phyloP scores from a whole-genome alignment of 805 yeast genomes.

The Maudiozyma barnettii region DNA sequence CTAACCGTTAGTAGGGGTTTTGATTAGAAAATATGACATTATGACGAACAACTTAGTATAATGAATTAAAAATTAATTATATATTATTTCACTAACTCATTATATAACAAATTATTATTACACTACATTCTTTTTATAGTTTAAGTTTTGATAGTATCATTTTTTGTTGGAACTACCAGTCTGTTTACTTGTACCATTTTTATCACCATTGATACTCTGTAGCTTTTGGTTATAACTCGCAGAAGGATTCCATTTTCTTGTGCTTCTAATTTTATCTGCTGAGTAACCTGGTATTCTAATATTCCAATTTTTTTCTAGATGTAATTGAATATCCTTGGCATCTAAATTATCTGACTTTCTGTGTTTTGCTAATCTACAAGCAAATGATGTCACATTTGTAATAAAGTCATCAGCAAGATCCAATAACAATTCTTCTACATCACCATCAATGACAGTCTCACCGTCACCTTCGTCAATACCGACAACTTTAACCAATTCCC shows the following conservation, averaged over 20 bases:
- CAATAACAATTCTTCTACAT: slow-evolving; percentile 80
- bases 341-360: slow-evolving; percentile 82
- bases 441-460: slow-evolving; percentile 86
- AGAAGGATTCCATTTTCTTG: slow-evolving; percentile 64
- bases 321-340: slow-evolving; percentile 82
- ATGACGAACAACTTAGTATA: too few species aligned
- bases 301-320: slow-evolving; percentile 89
- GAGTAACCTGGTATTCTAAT: slow-evolving; percentile 89
- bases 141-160: background rate
- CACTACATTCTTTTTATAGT: too few species aligned
- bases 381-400: slow-evolving; percentile 80
- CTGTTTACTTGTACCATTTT: slow-evolving; percentile 6
- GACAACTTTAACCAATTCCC: slow-evolving; percentile 74
- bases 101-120: too few species aligned
- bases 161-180: background rate
- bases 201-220: slow-evolving; percentile 34
- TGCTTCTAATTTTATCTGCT: slow-evolving; percentile 77
- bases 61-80: too few species aligned
- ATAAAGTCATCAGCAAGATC: slow-evolving; percentile 96
- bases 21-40: too few species aligned
- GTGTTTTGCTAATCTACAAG: slow-evolving; percentile 91
- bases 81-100: too few species aligned
- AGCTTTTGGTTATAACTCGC: slow-evolving; percentile 54
- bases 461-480: slow-evolving; percentile 87
- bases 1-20: too few species aligned